A percentile compares a stretch with the other conserved stretches of the same genome.
Evolutionary conservation across 768 basidiomycete genomes (phyloP).

Genomic region (Lactarius hengduanensis): DNA sequence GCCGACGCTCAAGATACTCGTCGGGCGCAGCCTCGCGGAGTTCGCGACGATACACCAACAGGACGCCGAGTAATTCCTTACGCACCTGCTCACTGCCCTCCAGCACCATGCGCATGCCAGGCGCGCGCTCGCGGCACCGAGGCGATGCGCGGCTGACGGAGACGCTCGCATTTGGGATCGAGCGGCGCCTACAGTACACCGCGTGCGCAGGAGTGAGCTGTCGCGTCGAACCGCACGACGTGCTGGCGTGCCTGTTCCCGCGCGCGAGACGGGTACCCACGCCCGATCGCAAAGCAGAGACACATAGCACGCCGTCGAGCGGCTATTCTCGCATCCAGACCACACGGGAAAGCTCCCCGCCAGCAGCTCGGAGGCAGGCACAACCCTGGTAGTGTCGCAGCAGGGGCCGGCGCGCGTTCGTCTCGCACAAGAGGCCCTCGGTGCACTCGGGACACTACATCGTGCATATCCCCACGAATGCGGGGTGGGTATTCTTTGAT

Average conservation of each 20-base stretch:
- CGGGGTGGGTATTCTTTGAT: conserved; percentile 88
- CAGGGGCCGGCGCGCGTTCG: conserved; percentile 83
- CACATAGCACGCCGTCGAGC: conserved; percentile 86
- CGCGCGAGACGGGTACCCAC: conserved; percentile 45
- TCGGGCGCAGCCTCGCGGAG: conserved; percentile 91
- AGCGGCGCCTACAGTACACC: conserved; percentile 27
- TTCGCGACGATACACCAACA: conserved; percentile 97
- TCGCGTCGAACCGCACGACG: conserved; percentile 69
- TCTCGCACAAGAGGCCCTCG: conserved; percentile 95
- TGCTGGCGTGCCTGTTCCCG: conserved; percentile 78
- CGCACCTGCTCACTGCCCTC: conserved; percentile 72
- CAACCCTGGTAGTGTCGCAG: conserved; percentile 41
- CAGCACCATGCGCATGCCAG: conserved; percentile 49
- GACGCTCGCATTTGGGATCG: conserved; percentile 45
- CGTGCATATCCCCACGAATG: conserved; percentile 59
- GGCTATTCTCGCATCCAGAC: conserved; percentile 93
- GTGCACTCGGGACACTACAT: conserved; percentile 96
- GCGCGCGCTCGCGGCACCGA: too few relatives aligned
- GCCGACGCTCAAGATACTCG: conserved; percentile 82
- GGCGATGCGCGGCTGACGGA: conserved; percentile 56
- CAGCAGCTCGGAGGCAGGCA: not conserved
- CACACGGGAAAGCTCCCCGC: conserved; percentile 61
- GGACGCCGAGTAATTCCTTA: conserved; percentile 93
- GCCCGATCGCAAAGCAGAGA: conserved; percentile 54
- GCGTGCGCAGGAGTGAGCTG: conserved; percentile 82